phyloP scores from a whole-genome alignment of 768 basidiomycete species.

The Fistulinella prunicolor region DNA sequence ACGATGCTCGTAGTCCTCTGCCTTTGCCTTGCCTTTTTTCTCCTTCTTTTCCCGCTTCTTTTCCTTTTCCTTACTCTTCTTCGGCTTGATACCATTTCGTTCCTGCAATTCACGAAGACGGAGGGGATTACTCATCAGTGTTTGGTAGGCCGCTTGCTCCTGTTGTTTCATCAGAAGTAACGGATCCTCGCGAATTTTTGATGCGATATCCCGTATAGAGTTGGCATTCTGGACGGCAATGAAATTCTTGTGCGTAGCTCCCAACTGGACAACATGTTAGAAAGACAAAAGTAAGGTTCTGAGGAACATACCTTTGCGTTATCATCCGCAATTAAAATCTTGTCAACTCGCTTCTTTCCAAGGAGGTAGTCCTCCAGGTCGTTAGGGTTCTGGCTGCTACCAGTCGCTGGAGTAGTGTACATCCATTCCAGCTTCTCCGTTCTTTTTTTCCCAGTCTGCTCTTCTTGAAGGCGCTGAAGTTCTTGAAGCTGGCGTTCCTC shows the following conservation, averaged over 20 bases:
- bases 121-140: constrained; percentile 81
- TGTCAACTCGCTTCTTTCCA: constrained; percentile 97
- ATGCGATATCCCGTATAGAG: constrained; percentile 76
- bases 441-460: constrained; percentile 91
- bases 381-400: constrained; percentile 80
- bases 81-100: constrained; percentile 75
- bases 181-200: constrained; percentile 97
- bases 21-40: constrained; percentile 34
- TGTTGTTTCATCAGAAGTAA: constrained; percentile 97
- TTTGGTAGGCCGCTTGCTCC: constrained; percentile 89
- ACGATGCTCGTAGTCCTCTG: constrained; percentile 27
- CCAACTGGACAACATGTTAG: constrained; percentile 48
- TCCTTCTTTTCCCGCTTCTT: constrained; percentile 52
- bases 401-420: constrained; percentile 96
- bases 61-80: constrained; percentile 69
- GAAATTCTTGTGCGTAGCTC: constrained; percentile 87
- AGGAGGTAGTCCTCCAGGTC: constrained; percentile 96
- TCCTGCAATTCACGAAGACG: constrained; percentile 80
- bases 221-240: constrained; percentile 96
- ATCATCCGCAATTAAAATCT: constrained; percentile 89
- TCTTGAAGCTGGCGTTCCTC: constrained; percentile 97
- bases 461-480: constrained; percentile 91
- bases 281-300: not conserved
- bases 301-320: constrained; percentile 68
- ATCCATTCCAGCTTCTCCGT: constrained; percentile 98